These are phyloP conservation scores for Persicaria maculosa DNA, from an alignment of 148 eudicot genomes.

Conservation along the genomic window DNA sequence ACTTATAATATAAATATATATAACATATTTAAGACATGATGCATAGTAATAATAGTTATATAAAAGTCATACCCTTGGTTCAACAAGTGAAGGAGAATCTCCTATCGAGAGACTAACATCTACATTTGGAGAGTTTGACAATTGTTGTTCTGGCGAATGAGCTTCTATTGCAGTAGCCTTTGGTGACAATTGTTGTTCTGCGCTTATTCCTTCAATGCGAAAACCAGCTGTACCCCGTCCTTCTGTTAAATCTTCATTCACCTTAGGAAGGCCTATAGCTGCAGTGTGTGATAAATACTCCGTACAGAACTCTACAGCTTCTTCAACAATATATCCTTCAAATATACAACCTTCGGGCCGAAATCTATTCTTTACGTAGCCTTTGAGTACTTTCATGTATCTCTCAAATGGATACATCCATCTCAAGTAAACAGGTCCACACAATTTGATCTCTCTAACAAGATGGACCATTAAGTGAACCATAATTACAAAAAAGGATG, in stretches of 20 bases:
- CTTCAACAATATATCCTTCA: conserved; percentile 15
- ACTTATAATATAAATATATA: no score
- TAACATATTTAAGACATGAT: no score
- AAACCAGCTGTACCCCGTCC: background rate
- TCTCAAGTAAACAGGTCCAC: conserved; percentile 12
- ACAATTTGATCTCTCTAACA: conserved; percentile 5
- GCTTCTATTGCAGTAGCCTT: no score
- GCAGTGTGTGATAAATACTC: background rate
- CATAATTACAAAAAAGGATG: conserved; percentile 19
- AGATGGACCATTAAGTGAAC: conserved; percentile 14
- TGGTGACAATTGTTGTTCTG: background rate
- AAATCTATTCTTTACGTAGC: conserved; percentile 1
- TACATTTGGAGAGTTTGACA: no score
- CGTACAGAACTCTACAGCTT: background rate
- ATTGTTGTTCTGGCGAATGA: no score
- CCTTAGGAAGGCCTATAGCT: conserved; percentile 7
- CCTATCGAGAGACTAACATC: no score
- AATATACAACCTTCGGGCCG: conserved; percentile 16
- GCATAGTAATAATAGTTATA: no score
- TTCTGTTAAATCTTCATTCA: background rate
- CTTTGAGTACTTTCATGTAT: conserved; percentile 11
- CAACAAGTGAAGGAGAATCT: no score
- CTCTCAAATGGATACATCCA: conserved; percentile 14
- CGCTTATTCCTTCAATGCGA: background rate
- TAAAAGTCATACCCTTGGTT: no score